Evolutionary conservation across 2,329 filamentous ascomycete species (phyloP).

Genomic region (Hawksworthiomyces lignivorus): DNA sequence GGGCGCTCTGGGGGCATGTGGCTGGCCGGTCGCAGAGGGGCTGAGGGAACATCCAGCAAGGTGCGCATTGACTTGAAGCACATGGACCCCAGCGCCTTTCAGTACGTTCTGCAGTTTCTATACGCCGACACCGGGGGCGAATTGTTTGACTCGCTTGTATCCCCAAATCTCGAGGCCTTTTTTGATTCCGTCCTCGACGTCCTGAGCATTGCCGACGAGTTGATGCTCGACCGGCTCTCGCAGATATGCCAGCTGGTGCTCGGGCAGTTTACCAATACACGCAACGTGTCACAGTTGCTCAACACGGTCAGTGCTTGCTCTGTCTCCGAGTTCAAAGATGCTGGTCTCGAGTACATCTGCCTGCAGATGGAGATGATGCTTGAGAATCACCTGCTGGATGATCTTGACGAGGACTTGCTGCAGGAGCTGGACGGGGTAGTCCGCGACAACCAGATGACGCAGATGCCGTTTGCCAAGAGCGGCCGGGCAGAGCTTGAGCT

Average conservation of each 20-base stretch:
- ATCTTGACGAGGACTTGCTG: slow-evolving; percentile 78
- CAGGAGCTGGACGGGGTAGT: slow-evolving; percentile 73
- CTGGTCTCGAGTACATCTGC: slow-evolving; percentile 83
- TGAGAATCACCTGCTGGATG: slow-evolving; percentile 79
- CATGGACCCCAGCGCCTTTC: slow-evolving; percentile 64
- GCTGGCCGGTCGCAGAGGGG: slow-evolving; percentile 62
- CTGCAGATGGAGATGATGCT: slow-evolving; percentile 87
- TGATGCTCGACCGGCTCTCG: slow-evolving; percentile 88
- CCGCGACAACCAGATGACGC: slow-evolving; percentile 71
- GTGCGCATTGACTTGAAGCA: slow-evolving; percentile 77
- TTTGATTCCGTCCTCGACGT: slow-evolving; percentile 87
- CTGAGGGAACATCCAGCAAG: slow-evolving; percentile 25
- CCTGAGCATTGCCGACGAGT: slow-evolving; percentile 80
- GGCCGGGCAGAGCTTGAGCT: slow-evolving; percentile 61
- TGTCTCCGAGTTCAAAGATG: slow-evolving; percentile 78
- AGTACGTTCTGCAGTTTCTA: slow-evolving; percentile 69
- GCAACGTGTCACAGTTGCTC: slow-evolving; percentile 78
- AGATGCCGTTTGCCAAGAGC: slow-evolving; percentile 69
- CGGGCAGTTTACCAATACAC: slow-evolving; percentile 73
- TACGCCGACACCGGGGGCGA: slow-evolving; percentile 78
- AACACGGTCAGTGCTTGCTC: slow-evolving; percentile 81
- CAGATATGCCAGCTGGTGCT: slow-evolving; percentile 83
- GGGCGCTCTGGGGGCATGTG: slow-evolving; percentile 82
- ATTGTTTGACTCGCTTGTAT: slow-evolving; percentile 70
- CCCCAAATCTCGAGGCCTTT: slow-evolving; percentile 69